A percentile compares a stretch with the other conserved stretches of the same genome.
These are phyloP conservation scores for Ophiocordyceps camponoti-leonardi DNA, from an alignment of 2,329 filamentous ascomycete species.

Conservation along the genomic window DNA sequence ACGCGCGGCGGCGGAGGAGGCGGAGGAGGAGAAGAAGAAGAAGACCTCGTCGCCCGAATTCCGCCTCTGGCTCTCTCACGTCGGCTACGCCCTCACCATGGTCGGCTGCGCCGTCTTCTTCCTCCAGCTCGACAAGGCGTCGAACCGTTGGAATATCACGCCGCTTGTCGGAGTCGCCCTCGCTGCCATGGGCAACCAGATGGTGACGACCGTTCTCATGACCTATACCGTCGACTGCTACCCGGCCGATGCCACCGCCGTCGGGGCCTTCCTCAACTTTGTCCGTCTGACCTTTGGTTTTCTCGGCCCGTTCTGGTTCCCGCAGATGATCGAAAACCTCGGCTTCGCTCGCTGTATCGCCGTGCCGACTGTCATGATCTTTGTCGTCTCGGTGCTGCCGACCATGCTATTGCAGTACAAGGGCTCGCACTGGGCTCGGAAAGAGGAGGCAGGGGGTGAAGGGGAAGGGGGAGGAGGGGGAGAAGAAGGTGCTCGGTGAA, in stretches of 20 bases:
- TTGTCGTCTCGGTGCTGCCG: constrained; percentile 1
- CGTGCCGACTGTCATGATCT: not conserved
- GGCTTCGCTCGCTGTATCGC: not conserved
- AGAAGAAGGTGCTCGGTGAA: not conserved
- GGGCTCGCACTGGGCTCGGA: not conserved
- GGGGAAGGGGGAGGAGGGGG: no score
- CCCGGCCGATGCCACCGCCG: constrained; percentile 28
- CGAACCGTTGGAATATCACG: constrained; percentile 34
- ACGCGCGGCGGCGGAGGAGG: no score
- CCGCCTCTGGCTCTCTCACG: constrained; percentile 38
- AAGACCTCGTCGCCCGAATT: constrained; percentile 21
- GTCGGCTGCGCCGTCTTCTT: constrained; percentile 36
- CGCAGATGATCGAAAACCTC: constrained; percentile 2
- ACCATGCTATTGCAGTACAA: constrained; percentile 2
- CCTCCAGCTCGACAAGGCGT: constrained; percentile 27
- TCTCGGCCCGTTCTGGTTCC: constrained; percentile 17
- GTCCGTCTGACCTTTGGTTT: constrained; percentile 37
- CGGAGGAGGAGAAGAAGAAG: not conserved
- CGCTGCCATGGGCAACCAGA: constrained; percentile 37
- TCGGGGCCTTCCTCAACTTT: constrained; percentile 41
- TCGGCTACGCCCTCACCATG: constrained; percentile 30
- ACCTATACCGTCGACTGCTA: constrained; percentile 44
- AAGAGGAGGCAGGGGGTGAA: not conserved
- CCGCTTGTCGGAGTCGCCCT: constrained; percentile 36
- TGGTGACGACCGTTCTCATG: constrained; percentile 41